Evolutionary conservation across 345 rosid genomes (phyloP), one percentile per base, ranked within the genome.

Genomic region (Zanthoxylum bungeanum): DNA sequence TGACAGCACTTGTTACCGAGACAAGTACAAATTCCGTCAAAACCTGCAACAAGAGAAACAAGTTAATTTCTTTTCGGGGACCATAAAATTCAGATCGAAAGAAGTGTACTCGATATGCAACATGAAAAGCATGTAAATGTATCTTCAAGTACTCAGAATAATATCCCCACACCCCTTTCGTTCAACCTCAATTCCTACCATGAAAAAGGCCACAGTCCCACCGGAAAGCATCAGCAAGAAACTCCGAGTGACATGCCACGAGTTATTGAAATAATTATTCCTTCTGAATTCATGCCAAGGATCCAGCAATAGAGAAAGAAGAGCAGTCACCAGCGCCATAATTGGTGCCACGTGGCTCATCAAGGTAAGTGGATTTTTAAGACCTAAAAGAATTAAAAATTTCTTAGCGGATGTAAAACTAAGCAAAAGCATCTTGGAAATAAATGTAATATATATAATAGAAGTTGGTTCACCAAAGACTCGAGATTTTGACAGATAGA

Each of bases 1-100:
- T 96, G 73, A 96, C 98, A 67, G 99, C 99, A 84, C 99, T 96
- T 39, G 99, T 96, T 73, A 96, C 98, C 51, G 97, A 93, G 75
- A 96, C 90, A 78, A 96, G 98, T 69, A 93, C 78, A 62, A 27
- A 91, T 81, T 92, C 99, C 1, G 98, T 92, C 66, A 95, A 81
- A 64, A 95, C 99, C 99, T 95, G 93, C 77, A 85, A 62, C 36
- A 71, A 52, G 60, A 67, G 33, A 70, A 72, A 60, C 30, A 60
- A 4, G 17, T 34, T 69, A 57, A 31, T 49, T 66, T 73, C 44
- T 55, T 57, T 27, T 42, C n/a, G 17, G 72, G 37, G 51, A 33
- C 42, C 27, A n/a, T 19, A 5, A 68, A 30, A 62, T 66, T 44
- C 7, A 42, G n/a, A 42, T 16, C 19, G 68, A 56, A 57, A 65